Evolutionary conservation across 352 stramenopile genomes (phyloP).

Genomic region (Phytophthora idaei): DNA sequence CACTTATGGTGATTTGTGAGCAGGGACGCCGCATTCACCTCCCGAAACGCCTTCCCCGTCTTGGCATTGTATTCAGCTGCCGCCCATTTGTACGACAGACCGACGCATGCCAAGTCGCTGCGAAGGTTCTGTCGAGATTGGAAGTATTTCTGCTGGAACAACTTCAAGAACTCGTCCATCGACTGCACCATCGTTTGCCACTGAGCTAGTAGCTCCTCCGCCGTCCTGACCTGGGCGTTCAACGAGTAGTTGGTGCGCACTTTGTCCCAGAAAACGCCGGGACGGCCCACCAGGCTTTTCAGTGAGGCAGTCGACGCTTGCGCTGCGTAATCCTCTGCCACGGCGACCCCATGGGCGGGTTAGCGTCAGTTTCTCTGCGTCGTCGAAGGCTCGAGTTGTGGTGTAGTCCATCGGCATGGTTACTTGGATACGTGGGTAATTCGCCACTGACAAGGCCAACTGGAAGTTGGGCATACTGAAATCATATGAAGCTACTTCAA

Average conservation of each 20-base stretch:
- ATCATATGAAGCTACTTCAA: conserved; percentile 1
- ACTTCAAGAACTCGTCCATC: not conserved
- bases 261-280: not conserved
- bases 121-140: not conserved
- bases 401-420: not conserved
- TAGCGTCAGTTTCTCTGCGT: conserved; percentile 1
- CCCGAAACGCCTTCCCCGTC: not conserved
- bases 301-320: conserved; percentile 5
- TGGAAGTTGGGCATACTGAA: not conserved
- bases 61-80: not conserved
- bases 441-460: not conserved
- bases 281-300: too few species aligned
- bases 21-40: not conserved
- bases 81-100: not conserved
- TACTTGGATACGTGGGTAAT: not conserved
- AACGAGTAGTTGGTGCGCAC: not conserved
- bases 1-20: not conserved
- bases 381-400: not conserved
- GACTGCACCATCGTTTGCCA: not conserved
- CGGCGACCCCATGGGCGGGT: not conserved
- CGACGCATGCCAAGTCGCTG: not conserved
- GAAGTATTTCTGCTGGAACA: not conserved
- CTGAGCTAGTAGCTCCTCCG: not conserved
- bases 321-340: not conserved
- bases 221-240: not conserved